Conservation (phyloP, 1,284 basidiomycete genomes). For the Trametes sp. region DNA sequence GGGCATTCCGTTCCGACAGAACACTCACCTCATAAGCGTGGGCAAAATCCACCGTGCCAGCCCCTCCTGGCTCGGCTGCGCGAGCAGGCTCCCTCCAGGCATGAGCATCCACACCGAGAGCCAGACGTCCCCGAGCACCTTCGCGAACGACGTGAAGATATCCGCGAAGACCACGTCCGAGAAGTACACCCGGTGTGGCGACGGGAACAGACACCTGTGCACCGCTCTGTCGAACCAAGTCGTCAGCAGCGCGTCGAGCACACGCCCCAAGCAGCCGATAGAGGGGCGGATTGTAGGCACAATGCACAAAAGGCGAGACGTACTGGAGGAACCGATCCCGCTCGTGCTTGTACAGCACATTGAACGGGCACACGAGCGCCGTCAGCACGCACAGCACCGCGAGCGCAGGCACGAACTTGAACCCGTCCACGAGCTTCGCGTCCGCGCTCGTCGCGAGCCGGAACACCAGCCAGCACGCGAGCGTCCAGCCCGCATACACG, state of each 20-base stretch:
- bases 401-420: slow-evolving; percentile 78
- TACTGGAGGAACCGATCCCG: slow-evolving; percentile 80
- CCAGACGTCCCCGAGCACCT: slow-evolving; percentile 96
- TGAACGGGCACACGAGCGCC: slow-evolving; percentile 70
- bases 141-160: slow-evolving; percentile 95
- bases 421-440: slow-evolving; percentile 68
- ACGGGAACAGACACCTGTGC: slow-evolving; percentile 77
- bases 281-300: too few species aligned
- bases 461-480: slow-evolving; percentile 73
- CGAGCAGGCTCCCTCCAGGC: slow-evolving; percentile 77
- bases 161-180: slow-evolving; percentile 95
- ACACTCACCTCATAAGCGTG: slow-evolving; percentile 82
- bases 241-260: slow-evolving; percentile 1
- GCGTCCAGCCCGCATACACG: slow-evolving; percentile 65
- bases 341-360: slow-evolving; percentile 71
- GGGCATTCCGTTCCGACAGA: neutral
- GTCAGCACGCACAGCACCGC: slow-evolving; percentile 66
- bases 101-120: slow-evolving; percentile 84
- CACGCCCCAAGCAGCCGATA: too few species aligned
- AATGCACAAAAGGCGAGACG: slow-evolving; percentile 40
- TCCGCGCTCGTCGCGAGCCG: slow-evolving; percentile 65
- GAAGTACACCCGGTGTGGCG: slow-evolving; percentile 76
- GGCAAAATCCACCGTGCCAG: slow-evolving; percentile 81
- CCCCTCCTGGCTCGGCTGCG: slow-evolving; percentile 67
- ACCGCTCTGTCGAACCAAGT: slow-evolving; percentile 56